Evolutionary conservation across 2,329 filamentous ascomycete genomes (phyloP).

Genomic region (Fusarium dlaminii): DNA sequence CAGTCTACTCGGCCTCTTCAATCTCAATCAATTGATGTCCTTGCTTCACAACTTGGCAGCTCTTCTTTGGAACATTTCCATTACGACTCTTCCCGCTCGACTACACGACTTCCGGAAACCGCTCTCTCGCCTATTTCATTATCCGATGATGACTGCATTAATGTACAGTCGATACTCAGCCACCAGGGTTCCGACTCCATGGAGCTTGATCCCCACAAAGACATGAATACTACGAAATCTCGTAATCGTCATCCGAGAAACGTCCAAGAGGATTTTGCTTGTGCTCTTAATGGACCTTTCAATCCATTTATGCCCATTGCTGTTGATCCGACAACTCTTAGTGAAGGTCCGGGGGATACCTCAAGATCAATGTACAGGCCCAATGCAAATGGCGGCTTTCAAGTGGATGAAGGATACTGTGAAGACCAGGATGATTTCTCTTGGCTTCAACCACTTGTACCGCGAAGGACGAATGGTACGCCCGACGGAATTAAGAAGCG

Average conservation of each 20-base stretch:
- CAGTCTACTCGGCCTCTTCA: neutral
- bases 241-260: neutral
- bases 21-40: slow-evolving; percentile 33
- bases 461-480: slow-evolving; percentile 3
- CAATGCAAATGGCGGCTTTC: slow-evolving; percentile 13
- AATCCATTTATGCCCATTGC: neutral
- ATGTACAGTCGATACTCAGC: neutral
- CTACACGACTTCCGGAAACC: neutral
- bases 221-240: neutral
- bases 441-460: slow-evolving; percentile 37
- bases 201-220: slow-evolving; percentile 23
- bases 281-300: neutral
- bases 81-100: neutral
- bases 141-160: slow-evolving; percentile 20
- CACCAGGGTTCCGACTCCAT: slow-evolving; percentile 12
- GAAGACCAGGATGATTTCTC: slow-evolving; percentile 40
- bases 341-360: neutral
- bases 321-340: neutral
- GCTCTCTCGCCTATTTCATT: slow-evolving; percentile 32
- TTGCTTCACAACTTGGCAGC: slow-evolving; percentile 35
- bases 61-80: slow-evolving; percentile 32
- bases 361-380: slow-evolving; percentile 2
- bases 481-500: slow-evolving; percentile 33
- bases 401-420: slow-evolving; percentile 45
- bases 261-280: neutral